Conservation (phyloP, 2,329 filamentous ascomycete species). For the Phialophora chinensis region DNA sequence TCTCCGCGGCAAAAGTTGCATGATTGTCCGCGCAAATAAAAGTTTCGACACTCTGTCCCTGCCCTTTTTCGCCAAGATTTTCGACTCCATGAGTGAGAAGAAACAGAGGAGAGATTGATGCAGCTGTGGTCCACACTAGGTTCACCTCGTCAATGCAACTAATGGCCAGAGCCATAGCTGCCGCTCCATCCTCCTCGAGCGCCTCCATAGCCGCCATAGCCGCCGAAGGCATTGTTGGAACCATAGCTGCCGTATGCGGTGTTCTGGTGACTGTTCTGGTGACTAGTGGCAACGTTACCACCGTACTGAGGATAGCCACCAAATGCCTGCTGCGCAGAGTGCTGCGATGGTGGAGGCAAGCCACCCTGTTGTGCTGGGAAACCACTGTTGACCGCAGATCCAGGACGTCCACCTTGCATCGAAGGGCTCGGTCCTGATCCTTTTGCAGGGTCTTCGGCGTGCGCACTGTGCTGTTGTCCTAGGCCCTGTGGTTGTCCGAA, state of each 20-base stretch:
- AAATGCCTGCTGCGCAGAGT: conserved; percentile 47
- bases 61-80: conserved; percentile 29
- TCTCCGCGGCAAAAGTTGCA: conserved; percentile 23
- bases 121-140: conserved; percentile 2
- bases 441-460: conserved; percentile 62
- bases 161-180: conserved; percentile 37
- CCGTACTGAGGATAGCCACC: conserved; percentile 41
- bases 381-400: conserved; percentile 64
- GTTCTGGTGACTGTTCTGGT: conserved; percentile 37
- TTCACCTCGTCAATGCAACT: conserved; percentile 10
- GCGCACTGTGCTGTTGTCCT: conserved; percentile 52
- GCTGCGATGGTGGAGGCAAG: conserved; percentile 39
- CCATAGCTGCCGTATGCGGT: conserved; percentile 38
- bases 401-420: conserved; percentile 66
- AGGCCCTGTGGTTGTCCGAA: conserved; percentile 61
- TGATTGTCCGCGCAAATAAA: conserved; percentile 22
- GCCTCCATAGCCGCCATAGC: conserved; percentile 38
- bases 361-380: conserved; percentile 52
- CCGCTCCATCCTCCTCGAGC: conserved; percentile 37
- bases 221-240: conserved; percentile 37
- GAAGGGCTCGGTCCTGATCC: conserved; percentile 65
- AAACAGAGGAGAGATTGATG: conserved; percentile 29
- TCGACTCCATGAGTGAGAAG: conserved; percentile 29
- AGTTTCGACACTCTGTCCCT: conserved; percentile 26
- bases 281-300: conserved; percentile 32